These are phyloP conservation scores for Poa pratensis DNA, from an alignment of 176 grass and related monocot genomes.

Conservation along the genomic window DNA sequence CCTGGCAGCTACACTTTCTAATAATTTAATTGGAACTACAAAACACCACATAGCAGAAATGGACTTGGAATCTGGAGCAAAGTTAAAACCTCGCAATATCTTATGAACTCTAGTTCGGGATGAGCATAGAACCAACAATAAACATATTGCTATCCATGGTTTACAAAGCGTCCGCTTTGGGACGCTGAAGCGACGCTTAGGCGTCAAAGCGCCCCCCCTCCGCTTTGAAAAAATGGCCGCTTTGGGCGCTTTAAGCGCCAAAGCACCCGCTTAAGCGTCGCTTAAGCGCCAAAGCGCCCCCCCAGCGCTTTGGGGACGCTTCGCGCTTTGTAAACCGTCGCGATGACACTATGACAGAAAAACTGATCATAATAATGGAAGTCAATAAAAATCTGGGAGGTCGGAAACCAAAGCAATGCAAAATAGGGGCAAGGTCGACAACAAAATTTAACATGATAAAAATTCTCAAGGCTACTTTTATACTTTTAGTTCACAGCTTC, in stretches of 20 bases:
- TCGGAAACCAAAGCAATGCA: constrained; percentile 5
- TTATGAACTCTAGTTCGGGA: background rate
- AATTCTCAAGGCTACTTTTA: background rate
- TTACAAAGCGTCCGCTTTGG: no score
- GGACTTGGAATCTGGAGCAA: constrained; percentile 1
- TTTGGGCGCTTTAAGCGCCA: no score
- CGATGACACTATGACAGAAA: background rate
- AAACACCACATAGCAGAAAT: constrained; percentile 16
- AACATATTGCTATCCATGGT: background rate
- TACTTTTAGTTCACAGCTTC: constrained; percentile 1
- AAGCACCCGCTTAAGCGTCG: no score
- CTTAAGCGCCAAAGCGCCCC: no score
- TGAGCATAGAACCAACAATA: background rate
- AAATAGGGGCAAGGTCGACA: background rate
- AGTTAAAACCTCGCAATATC: background rate
- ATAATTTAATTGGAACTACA: constrained; percentile 11
- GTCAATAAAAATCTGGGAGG: background rate
- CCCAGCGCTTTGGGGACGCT: no score
- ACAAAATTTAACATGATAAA: background rate
- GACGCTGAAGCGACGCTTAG: no score
- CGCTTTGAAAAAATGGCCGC: no score
- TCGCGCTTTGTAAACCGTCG: no score
- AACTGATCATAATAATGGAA: background rate
- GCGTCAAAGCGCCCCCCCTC: no score
- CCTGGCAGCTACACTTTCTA: background rate